Evolutionary conservation across 2,329 filamentous ascomycete species (phyloP), one percentile per base, ranked within the genome.

Genomic region (Aspergillus sp.): DNA sequence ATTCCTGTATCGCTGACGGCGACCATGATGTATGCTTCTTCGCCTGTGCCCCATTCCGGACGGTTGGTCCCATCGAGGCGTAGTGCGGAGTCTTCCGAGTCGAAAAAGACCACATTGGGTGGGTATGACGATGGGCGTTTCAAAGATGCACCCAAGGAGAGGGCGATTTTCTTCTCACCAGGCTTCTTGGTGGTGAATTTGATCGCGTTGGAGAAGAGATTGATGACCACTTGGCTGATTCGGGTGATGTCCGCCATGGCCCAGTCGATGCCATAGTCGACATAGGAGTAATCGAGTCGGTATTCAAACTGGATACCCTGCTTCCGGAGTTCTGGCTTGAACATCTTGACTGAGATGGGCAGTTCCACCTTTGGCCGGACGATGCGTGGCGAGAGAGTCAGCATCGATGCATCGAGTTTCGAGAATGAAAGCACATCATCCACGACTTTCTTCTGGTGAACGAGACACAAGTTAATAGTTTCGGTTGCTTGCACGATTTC

Each of bases 361-460:
- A 88, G 77, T 34, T 90, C 78, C 7, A 75, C 74, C 40, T 86
- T 70, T 0, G 86, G 85, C 52, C 86, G 79, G 2, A 83, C 79
- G 9, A 82, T 82, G 13, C 83, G 79, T 1, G 86, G 86, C 1
- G 85, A 85, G 6, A 90, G 82, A 3, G 84, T 76, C 9, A 91
- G 69, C 61, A 90, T 78, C 33, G 84, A 83, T 3, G 85, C 86
- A 57, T 91, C 86, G 28, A 91, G 75, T 59, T 90, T 88, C 4
- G 82, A 86, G 54, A 87, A 75, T 7, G 82, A 87, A 33, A 88
- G 67, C 27, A 88, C 83, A 57, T 88, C 84, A 56, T 88, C 83
- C n/a, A 88, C 82, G 36, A 88, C 87, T 7, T 82, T 72, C 64
- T 90, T 90, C 60, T 91, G 87, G 63, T 91, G 86, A 54, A 88